Evolutionary conservation across 352 stramenopile species (phyloP), one percentile per base, ranked within the genome.

Genomic region (Globisporangium megalacanthum): DNA sequence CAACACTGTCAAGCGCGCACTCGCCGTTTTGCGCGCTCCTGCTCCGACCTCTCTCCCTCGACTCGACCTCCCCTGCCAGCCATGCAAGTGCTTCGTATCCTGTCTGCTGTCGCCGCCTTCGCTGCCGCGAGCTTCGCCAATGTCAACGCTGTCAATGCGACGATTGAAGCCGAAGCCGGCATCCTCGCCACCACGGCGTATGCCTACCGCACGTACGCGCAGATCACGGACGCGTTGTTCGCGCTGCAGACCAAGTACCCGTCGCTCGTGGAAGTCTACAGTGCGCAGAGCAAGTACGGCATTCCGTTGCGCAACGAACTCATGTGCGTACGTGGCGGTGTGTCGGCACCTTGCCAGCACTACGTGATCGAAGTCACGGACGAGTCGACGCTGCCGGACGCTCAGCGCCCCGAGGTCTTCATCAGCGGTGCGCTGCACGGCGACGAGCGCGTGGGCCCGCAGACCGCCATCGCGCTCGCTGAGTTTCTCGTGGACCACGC

Each of bases 351-450:
- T 3, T 97, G 88, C 66, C 79, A 94, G 45, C 87, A 96, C 29
- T 94, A 82, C 33, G 64, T 97, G 15, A 71, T 96, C 58, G 79
- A 95, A 59, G 60, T 97, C 55, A 96, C 87, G 29, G 92, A 97
- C 64, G 79, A 96, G 61, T 88, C 79, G 60, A 96, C 75, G 57
- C 57, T 96, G 8, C 60, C 69, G 22, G 72, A 94, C 29, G 61
- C 75, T 14, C 66, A 74, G 19, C 74, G 96, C 25, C 96, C 97
- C 9, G 89, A 99, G 64, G 90, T 99, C 0, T 98, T 99, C 63
- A 88, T 98, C 64, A 98, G 88, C 60, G 97, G 97, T 61, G 88
- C 89, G 45, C 66, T 99, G 19, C 97, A 99, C 62, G 97, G 97
- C 55, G 88, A 99, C 66, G 96, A 99, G 77, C 83, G 93, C 36